Evolutionary conservation across 768 basidiomycete species (phyloP).

Genomic region (Rubroboletus pulcherrimus): DNA sequence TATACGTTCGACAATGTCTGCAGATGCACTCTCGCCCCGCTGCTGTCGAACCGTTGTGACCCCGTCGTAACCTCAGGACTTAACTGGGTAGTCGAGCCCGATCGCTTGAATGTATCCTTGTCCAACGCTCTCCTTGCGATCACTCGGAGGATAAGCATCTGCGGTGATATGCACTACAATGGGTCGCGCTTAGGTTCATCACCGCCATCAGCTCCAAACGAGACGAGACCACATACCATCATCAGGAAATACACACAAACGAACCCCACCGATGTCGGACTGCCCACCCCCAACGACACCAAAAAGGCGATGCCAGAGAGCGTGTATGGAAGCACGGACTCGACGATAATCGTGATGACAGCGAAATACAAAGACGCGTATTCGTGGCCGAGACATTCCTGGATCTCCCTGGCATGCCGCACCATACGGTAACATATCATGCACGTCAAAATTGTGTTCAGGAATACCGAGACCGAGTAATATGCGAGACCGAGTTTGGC

Average conservation of each 20-base stretch:
- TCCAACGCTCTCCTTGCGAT: slow-evolving; percentile 14
- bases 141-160: slow-evolving; percentile 25
- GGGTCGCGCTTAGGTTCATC: neutral
- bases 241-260: slow-evolving; percentile 11
- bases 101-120: neutral
- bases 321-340: slow-evolving; percentile 25
- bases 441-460: slow-evolving; percentile 18
- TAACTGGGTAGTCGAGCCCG: slow-evolving; percentile 10
- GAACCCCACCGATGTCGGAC: slow-evolving; percentile 11
- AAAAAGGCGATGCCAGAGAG: slow-evolving; percentile 24
- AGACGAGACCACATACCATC: slow-evolving; percentile 14
- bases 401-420: slow-evolving; percentile 4
- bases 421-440: slow-evolving; percentile 23
- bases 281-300: slow-evolving; percentile 14
- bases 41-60: neutral
- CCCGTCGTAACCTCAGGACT: neutral
- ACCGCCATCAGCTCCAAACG: too few species aligned
- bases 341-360: slow-evolving; percentile 13
- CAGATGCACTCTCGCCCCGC: neutral
- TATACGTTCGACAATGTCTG: slow-evolving; percentile 1
- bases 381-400: slow-evolving; percentile 13
- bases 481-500: slow-evolving; percentile 18
- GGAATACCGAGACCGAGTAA: slow-evolving; percentile 8
- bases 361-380: slow-evolving; percentile 17
- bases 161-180: slow-evolving; percentile 27